These are phyloP conservation scores for Dysphania ambrosioides DNA, from an alignment of 148 eudicot species.

Conservation along the genomic window DNA sequence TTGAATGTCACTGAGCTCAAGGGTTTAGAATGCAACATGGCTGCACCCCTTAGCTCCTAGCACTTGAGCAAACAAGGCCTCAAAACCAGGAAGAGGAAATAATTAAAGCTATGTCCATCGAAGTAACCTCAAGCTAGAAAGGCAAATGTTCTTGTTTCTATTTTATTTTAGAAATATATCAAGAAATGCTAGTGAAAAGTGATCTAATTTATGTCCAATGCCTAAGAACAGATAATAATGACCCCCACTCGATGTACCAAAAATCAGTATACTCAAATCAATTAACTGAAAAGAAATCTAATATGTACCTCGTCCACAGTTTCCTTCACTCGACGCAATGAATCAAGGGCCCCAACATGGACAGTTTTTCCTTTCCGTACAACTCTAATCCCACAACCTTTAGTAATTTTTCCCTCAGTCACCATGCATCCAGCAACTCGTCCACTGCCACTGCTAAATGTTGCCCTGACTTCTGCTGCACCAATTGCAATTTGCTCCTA, in stretches of 20 bases:
- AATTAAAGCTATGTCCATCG: neutral
- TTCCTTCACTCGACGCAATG: slow-evolving; percentile 93
- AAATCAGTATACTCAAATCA: neutral
- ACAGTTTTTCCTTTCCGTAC: slow-evolving; percentile 64
- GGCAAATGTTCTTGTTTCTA: neutral
- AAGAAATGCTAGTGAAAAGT: neutral
- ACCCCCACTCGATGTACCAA: neutral
- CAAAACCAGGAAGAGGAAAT: neutral
- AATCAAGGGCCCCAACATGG: slow-evolving; percentile 62
- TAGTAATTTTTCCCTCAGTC: slow-evolving; percentile 77
- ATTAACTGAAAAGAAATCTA: neutral
- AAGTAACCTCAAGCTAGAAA: neutral
- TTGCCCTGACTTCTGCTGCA: slow-evolving; percentile 79
- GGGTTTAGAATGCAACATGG: too few relatives aligned
- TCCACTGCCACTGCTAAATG: slow-evolving; percentile 93
- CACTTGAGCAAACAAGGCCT: neutral
- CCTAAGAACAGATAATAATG: neutral
- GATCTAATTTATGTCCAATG: neutral
- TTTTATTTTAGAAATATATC: neutral
- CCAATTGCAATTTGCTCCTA: slow-evolving; percentile 92
- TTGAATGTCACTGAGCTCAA: too few relatives aligned
- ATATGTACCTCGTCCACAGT: slow-evolving; percentile 76
- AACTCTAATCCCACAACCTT: slow-evolving; percentile 80
- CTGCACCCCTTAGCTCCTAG: too few relatives aligned
- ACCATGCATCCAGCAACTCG: slow-evolving; percentile 99